These are phyloP conservation scores for Psilocybe subaeruginosa DNA, from an alignment of 768 basidiomycete species.

Conservation along the genomic window DNA sequence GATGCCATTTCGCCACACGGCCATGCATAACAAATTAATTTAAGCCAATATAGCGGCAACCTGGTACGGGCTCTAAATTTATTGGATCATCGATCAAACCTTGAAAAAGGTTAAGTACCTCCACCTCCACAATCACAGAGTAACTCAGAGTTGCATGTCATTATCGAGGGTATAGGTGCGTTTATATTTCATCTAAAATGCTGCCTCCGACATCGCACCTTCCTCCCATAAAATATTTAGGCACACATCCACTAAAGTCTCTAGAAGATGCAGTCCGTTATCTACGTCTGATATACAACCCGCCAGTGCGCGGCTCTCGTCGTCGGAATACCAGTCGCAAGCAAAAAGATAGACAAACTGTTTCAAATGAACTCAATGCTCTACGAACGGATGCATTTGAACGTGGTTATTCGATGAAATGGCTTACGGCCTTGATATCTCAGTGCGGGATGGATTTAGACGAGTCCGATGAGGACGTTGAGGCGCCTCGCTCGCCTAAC, in stretches of 20 bases:
- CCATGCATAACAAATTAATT: conserved; percentile 30
- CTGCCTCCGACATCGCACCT: conserved; percentile 54
- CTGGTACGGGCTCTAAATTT: too few species aligned
- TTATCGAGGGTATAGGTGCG: background rate
- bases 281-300: conserved; percentile 58
- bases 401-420: conserved; percentile 66
- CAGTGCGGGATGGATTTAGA: conserved; percentile 28
- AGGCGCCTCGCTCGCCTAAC: background rate
- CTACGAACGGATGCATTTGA: conserved; percentile 69
- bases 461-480: conserved; percentile 16
- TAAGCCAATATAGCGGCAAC: background rate
- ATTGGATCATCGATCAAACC: too few species aligned
- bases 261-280: conserved; percentile 51
- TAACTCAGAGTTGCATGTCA: background rate
- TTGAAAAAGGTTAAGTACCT: too few species aligned
- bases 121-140: background rate
- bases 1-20: conserved; percentile 94
- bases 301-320: conserved; percentile 63
- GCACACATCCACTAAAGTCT: conserved; percentile 31
- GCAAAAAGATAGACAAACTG: background rate
- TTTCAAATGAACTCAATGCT: conserved; percentile 24
- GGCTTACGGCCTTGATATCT: conserved; percentile 71
- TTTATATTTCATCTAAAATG: conserved; percentile 15
- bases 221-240: conserved; percentile 53
- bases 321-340: conserved; percentile 27